Conservation (phyloP, 1,284 basidiomycete species). For the Wallemia ichthyophaga region DNA sequence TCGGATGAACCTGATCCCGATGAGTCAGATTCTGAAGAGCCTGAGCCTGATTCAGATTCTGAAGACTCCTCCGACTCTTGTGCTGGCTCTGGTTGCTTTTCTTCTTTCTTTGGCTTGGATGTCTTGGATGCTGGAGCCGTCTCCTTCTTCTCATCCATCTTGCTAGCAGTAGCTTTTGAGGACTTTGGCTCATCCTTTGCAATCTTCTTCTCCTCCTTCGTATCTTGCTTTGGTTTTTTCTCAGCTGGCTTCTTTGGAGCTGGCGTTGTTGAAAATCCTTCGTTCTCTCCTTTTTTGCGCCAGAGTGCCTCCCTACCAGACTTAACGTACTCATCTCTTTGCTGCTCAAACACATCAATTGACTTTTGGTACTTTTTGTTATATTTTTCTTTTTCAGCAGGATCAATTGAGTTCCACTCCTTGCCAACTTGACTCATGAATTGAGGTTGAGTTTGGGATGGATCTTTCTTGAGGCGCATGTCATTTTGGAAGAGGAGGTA, state of each 20-base stretch:
- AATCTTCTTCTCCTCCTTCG: not conserved
- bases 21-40: not conserved
- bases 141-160: too few relatives aligned
- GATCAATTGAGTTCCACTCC: constrained; percentile 37
- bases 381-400: constrained; percentile 28
- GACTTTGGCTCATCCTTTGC: too few relatives aligned
- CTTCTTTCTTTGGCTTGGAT: not conserved
- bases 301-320: not conserved
- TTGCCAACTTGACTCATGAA: constrained; percentile 38
- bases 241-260: not conserved
- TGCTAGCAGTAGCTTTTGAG: too few relatives aligned
- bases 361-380: not conserved
- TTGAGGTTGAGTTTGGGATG: constrained; percentile 36
- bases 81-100: not conserved
- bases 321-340: not conserved
- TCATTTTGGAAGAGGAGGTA: constrained; percentile 92
- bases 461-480: constrained; percentile 37
- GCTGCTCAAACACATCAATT: not conserved
- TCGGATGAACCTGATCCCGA: not conserved
- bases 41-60: not conserved
- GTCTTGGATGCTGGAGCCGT: not conserved
- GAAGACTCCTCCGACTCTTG: not conserved
- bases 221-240: not conserved
- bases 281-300: not conserved
- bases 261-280: not conserved